A percentile compares a stretch with the other conserved stretches of the same genome.
Evolutionary conservation across 179 eudicot genomes (phyloP).

Genomic region (Spinacia oleracea): DNA sequence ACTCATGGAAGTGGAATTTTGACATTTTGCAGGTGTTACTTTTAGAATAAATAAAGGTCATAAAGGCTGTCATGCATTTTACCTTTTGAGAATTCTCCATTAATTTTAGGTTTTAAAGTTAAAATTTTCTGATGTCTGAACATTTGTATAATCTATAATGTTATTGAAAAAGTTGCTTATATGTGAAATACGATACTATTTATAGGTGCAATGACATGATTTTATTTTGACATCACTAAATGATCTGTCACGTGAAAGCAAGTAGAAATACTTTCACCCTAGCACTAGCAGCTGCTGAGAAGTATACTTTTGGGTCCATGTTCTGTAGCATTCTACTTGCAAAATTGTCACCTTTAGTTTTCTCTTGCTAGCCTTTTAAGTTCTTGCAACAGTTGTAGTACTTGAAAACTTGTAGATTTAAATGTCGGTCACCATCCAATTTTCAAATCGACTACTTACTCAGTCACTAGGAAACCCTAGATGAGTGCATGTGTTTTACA

Average conservation of each 20-base stretch:
- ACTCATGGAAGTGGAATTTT: not conserved
- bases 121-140: not conserved
- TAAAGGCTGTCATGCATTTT: not conserved
- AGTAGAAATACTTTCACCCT: not conserved
- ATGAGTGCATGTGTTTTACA: not conserved
- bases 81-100: not conserved
- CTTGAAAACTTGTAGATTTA: not conserved
- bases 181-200: not conserved
- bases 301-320: not conserved
- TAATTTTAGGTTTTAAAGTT: not conserved
- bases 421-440: not conserved
- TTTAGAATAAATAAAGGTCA: not conserved
- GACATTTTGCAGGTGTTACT: not conserved
- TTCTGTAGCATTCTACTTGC: not conserved
- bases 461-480: not conserved
- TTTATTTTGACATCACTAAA: not conserved
- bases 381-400: not conserved
- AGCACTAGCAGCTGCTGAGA: slow-evolving; percentile 4
- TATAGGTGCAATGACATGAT: not conserved
- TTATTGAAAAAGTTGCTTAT: not conserved
- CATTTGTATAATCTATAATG: not conserved
- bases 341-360: not conserved
- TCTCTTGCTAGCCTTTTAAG: not conserved
- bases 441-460: not conserved
- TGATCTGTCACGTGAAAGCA: not conserved